Percentiles rank a stretch among this genome's conserved stretches.
Conservation (phyloP, 768 basidiomycete species). For the Tulasnella sp. region DNA sequence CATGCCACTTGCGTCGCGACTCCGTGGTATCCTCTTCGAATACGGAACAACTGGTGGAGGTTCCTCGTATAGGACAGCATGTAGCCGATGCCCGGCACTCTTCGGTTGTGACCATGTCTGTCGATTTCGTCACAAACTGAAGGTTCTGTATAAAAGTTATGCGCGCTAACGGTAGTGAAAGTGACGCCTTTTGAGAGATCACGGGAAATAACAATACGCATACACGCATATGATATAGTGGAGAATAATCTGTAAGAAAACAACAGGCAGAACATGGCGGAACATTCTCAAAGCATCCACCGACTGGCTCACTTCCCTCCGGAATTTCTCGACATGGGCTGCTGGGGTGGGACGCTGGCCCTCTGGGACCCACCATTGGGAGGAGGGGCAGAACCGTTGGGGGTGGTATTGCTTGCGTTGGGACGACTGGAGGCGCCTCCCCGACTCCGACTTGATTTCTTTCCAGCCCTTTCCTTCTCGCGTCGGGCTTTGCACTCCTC, state of each 20-base stretch:
- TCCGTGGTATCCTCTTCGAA: too few species aligned
- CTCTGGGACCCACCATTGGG: background rate
- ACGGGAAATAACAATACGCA: too few species aligned
- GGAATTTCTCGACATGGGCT: slow-evolving; percentile 2
- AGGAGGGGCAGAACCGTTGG: slow-evolving; percentile 9
- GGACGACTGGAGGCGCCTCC: background rate
- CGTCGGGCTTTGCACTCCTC: slow-evolving; percentile 30
- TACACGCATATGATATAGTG: too few species aligned
- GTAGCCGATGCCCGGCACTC: too few species aligned
- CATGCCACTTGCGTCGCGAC: too few species aligned
- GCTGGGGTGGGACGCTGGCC: slow-evolving; percentile 2
- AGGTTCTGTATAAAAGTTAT: too few species aligned
- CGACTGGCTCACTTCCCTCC: background rate
- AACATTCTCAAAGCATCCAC: background rate
- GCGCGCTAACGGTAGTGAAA: too few species aligned
- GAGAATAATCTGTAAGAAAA: background rate
- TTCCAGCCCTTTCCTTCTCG: slow-evolving; percentile 12
- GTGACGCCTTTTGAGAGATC: too few species aligned
- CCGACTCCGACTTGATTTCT: slow-evolving; percentile 24
- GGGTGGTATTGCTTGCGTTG: background rate
- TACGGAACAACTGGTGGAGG: too few species aligned
- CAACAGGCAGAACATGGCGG: background rate
- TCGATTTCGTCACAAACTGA: too few species aligned
- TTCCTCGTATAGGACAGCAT: too few species aligned
- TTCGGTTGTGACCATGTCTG: too few species aligned